phyloP scores from a whole-genome alignment of 768 basidiomycete genomes.

The Asterophora lycoperdoides region DNA sequence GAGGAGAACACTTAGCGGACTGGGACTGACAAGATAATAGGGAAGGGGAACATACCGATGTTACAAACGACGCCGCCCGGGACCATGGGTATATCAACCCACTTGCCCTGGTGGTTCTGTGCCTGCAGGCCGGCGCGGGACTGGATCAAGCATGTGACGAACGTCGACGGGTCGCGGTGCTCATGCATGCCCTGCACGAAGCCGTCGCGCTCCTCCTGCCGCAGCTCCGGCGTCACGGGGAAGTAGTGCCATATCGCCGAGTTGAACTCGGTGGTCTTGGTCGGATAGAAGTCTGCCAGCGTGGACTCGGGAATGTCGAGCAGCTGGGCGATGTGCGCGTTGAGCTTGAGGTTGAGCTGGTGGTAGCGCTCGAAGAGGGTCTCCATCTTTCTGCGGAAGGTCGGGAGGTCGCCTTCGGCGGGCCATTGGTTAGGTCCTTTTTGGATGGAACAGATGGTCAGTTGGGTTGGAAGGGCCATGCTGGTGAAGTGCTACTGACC shows the following conservation, averaged over 20 bases:
- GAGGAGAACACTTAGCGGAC: no score
- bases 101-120: slow-evolving; percentile 25
- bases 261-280: slow-evolving; percentile 23
- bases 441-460: no score
- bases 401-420: slow-evolving; percentile 20
- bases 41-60: slow-evolving; percentile 19
- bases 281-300: slow-evolving; percentile 24
- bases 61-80: slow-evolving; percentile 28
- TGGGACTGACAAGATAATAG: no score
- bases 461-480: background rate
- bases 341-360: slow-evolving; percentile 24
- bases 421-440: slow-evolving; percentile 31
- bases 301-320: slow-evolving; percentile 18
- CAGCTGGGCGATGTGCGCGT: slow-evolving; percentile 24
- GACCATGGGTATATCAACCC: slow-evolving; percentile 27
- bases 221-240: slow-evolving; percentile 20
- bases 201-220: slow-evolving; percentile 17
- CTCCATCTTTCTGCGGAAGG: slow-evolving; percentile 23
- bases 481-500: slow-evolving; percentile 11
- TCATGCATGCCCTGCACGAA: slow-evolving; percentile 30
- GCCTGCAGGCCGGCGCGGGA: slow-evolving; percentile 24
- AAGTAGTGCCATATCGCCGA: slow-evolving; percentile 29
- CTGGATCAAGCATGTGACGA: slow-evolving; percentile 28
- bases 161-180: slow-evolving; percentile 28
- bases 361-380: slow-evolving; percentile 24